A percentile compares a stretch with the other conserved stretches of the same genome.
These are phyloP conservation scores for Pulveroboletus sp. DNA, from an alignment of 768 basidiomycete genomes.

Conservation along the genomic window DNA sequence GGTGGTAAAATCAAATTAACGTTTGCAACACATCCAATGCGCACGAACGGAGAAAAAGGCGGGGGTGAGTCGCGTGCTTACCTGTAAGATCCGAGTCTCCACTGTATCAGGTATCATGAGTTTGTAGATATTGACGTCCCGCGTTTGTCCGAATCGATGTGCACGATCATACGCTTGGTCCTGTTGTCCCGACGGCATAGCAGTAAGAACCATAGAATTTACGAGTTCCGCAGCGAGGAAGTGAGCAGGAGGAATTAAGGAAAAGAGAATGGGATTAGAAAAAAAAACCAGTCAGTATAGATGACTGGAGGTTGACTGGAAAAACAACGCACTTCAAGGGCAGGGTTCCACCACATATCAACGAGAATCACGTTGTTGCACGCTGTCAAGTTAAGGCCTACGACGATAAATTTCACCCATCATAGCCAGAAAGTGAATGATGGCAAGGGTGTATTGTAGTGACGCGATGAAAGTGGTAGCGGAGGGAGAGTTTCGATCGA, in stretches of 20 bases:
- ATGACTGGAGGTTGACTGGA: neutral
- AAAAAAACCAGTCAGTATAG: slow-evolving; percentile 7
- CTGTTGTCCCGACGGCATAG: slow-evolving; percentile 30
- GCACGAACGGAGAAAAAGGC: neutral
- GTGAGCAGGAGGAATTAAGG: neutral
- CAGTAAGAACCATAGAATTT: neutral
- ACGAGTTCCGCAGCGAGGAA: neutral
- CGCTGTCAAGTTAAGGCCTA: slow-evolving; percentile 84
- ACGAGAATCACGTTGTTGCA: slow-evolving; percentile 94
- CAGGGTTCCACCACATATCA: slow-evolving; percentile 96
- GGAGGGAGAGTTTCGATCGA: neutral
- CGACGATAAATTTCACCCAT: slow-evolving; percentile 1
- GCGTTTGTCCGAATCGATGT: slow-evolving; percentile 85
- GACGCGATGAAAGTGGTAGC: no score
- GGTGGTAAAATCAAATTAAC: neutral
- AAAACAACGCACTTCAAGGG: slow-evolving; percentile 61
- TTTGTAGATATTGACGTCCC: slow-evolving; percentile 85
- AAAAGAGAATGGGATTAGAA: neutral
- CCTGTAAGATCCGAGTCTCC: slow-evolving; percentile 79
- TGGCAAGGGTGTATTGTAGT: no score
- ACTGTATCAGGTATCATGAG: slow-evolving; percentile 84
- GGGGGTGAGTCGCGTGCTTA: slow-evolving; percentile 27
- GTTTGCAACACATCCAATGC: neutral
- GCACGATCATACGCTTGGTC: slow-evolving; percentile 94
- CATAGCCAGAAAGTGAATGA: no score